These are phyloP conservation scores for Ploettnerulaceae sp. DNA, from an alignment of 2,329 filamentous ascomycete genomes.

Conservation along the genomic window DNA sequence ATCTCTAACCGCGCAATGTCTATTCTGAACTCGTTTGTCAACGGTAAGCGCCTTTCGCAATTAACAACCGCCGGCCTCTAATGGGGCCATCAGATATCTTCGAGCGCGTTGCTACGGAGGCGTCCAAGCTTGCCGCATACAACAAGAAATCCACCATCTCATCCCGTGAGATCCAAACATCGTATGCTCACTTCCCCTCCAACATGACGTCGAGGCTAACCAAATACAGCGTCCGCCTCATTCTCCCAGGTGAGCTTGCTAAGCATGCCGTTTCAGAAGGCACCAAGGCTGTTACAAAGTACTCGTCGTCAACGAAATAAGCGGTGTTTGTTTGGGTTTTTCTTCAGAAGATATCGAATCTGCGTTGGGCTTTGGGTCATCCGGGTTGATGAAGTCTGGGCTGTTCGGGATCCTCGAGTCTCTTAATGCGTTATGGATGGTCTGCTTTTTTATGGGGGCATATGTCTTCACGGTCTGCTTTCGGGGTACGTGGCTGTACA, in stretches of 20 bases:
- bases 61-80: constrained; percentile 19
- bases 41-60: constrained; percentile 58
- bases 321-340: constrained; percentile 52
- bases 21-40: constrained; percentile 99
- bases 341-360: constrained; percentile 45
- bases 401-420: constrained; percentile 30
- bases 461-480: constrained; percentile 64
- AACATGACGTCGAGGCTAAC: not conserved
- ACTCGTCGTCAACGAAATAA: constrained; percentile 99
- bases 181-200: constrained; percentile 45
- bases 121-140: constrained; percentile 98
- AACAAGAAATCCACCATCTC: constrained; percentile 99
- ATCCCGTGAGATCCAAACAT: constrained; percentile 98
- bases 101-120: constrained; percentile 97
- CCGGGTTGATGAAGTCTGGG: constrained; percentile 27
- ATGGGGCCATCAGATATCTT: constrained; percentile 73
- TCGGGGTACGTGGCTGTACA: constrained; percentile 69
- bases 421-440: constrained; percentile 72
- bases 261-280: constrained; percentile 99
- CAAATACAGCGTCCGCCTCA: constrained; percentile 69
- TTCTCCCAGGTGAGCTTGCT: constrained; percentile 96
- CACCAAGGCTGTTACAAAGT: constrained; percentile 99
- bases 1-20: constrained; percentile 99
- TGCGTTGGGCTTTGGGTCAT: constrained; percentile 44
- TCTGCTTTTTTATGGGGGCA: constrained; percentile 58